These are phyloP conservation scores for Fusarium compactum DNA, from an alignment of 2,329 filamentous ascomycete species.

Conservation along the genomic window DNA sequence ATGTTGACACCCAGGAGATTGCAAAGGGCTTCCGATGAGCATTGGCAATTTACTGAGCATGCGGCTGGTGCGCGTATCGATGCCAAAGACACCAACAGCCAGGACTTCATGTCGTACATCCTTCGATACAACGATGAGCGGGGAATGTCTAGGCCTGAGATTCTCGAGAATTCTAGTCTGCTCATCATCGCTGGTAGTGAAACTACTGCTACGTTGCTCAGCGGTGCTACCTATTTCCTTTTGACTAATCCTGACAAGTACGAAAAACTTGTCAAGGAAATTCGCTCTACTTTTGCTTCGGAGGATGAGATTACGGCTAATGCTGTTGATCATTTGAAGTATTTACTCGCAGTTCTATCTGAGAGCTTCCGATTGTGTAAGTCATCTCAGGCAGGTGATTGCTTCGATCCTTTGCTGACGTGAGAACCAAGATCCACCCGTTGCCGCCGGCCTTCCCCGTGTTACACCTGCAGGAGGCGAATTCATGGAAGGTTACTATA, in stretches of 20 bases:
- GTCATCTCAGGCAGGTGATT: not conserved
- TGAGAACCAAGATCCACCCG: conserved; percentile 1
- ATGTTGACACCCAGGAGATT: not conserved
- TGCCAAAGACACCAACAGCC: not conserved
- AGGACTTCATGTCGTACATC: conserved; percentile 17
- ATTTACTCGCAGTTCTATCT: not conserved
- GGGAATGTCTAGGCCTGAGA: conserved; percentile 9
- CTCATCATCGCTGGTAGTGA: conserved; percentile 13
- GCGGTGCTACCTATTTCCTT: not conserved
- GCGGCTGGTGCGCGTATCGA: not conserved
- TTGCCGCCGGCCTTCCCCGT: not conserved
- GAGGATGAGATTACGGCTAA: conserved; percentile 7
- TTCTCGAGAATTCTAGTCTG: not conserved
- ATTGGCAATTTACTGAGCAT: conserved; percentile 6
- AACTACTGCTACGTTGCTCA: conserved; percentile 6
- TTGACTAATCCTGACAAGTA: not conserved
- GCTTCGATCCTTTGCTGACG: not conserved
- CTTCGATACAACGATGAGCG: conserved; percentile 18
- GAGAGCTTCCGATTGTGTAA: conserved; percentile 9
- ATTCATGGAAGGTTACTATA: conserved; percentile 10
- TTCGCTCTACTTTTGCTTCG: not conserved
- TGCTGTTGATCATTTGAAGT: conserved; percentile 4
- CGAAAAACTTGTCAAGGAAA: not conserved
- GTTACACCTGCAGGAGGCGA: not conserved
- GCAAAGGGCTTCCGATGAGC: not conserved